phyloP scores from a whole-genome alignment of 352 stramenopile species.

The Phytophthora kernoviae region DNA sequence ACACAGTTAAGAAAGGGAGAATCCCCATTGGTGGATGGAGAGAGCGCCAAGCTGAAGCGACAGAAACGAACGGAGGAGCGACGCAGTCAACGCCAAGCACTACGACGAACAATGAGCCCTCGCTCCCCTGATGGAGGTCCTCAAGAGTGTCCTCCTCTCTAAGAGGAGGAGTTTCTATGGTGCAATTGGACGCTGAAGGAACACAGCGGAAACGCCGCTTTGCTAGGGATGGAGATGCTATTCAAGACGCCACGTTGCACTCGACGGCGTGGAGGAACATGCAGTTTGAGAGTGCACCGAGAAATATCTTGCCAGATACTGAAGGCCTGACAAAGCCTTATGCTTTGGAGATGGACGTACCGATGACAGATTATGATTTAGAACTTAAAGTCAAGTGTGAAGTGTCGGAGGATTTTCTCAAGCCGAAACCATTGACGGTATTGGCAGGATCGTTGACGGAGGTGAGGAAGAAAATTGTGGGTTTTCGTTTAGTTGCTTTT shows the following conservation, averaged over 20 bases:
- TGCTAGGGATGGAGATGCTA: conserved; percentile 38
- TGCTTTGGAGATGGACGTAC: conserved; percentile 33
- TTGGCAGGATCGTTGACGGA: conserved; percentile 27
- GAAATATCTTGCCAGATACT: conserved; percentile 48
- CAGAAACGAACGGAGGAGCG: conserved; percentile 57
- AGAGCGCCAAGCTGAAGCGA: conserved; percentile 32
- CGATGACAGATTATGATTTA: conserved; percentile 48
- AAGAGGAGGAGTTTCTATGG: conserved; percentile 23
- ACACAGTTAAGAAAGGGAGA: conserved; percentile 52
- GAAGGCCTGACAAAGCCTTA: conserved; percentile 37
- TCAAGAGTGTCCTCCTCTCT: conserved; percentile 12
- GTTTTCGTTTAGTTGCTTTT: neutral
- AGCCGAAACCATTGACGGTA: conserved; percentile 26
- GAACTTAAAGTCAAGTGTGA: conserved; percentile 37
- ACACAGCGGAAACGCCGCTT: conserved; percentile 28
- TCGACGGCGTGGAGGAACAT: conserved; percentile 71
- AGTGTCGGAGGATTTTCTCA: conserved; percentile 24
- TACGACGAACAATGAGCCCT: conserved; percentile 50
- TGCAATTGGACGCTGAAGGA: conserved; percentile 25
- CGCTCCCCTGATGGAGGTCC: conserved; percentile 47
- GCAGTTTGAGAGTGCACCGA: conserved; percentile 31
- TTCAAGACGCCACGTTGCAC: conserved; percentile 52
- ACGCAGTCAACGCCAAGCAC: conserved; percentile 49
- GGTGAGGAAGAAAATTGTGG: no score
- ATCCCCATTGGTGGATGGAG: conserved; percentile 22